These are phyloP conservation scores for Zygosaccharomyces gambellarensis DNA, from an alignment of 805 yeast species.

Conservation along the genomic window DNA sequence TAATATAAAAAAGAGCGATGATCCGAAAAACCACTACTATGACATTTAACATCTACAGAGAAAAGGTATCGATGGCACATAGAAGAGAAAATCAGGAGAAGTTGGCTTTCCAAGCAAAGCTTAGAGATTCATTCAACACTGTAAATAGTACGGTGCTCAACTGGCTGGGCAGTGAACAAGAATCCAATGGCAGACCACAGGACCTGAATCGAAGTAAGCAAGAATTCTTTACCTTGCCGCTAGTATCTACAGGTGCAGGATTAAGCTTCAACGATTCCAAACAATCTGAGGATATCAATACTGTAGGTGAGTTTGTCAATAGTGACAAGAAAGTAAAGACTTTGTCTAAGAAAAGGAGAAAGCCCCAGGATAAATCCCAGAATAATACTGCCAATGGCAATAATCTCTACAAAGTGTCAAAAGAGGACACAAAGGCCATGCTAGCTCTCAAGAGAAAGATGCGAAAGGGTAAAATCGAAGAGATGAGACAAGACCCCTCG, in stretches of 20 bases:
- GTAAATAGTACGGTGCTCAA: slow-evolving; percentile 23
- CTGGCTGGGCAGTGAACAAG: slow-evolving; percentile 23
- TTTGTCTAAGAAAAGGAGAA: slow-evolving; percentile 30
- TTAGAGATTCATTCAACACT: slow-evolving; percentile 26
- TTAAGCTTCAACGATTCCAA: slow-evolving; percentile 17
- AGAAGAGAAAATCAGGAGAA: slow-evolving; percentile 35
- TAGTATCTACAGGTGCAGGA: slow-evolving; percentile 32
- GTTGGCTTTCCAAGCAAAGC: slow-evolving; percentile 30
- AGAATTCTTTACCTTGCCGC: slow-evolving; percentile 31
- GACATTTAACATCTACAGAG: not conserved
- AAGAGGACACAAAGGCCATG: slow-evolving; percentile 35
- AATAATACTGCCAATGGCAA: slow-evolving; percentile 5
- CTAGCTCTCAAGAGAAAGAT: slow-evolving; percentile 34
- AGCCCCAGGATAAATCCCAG: slow-evolving; percentile 7
- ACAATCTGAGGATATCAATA: slow-evolving; percentile 27
- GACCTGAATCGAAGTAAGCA: slow-evolving; percentile 21
- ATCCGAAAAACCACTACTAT: slow-evolving; percentile 3
- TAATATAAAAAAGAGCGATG: slow-evolving; percentile 6
- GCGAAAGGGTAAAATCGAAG: slow-evolving; percentile 22
- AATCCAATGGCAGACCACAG: not conserved
- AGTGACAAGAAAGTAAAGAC: slow-evolving; percentile 33
- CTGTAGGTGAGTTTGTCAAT: slow-evolving; percentile 35
- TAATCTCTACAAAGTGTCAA: slow-evolving; percentile 25
- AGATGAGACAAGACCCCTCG: slow-evolving; percentile 11
- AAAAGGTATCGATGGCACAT: slow-evolving; percentile 24